These are phyloP conservation scores for Leptographium lundbergii DNA, from an alignment of 2,329 filamentous ascomycete species.

Conservation along the genomic window DNA sequence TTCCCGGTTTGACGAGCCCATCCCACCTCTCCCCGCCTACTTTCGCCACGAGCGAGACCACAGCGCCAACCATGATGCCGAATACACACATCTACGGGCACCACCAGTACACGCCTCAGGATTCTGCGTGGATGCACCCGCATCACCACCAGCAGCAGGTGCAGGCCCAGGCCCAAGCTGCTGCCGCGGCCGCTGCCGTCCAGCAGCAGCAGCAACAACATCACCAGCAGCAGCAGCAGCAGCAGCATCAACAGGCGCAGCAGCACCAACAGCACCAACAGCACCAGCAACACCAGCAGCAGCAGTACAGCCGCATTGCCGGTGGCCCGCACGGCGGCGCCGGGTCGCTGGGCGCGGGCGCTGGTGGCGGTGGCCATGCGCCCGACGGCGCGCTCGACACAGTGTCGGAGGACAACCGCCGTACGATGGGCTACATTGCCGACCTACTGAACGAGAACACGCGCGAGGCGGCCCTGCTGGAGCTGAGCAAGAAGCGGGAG, in stretches of 20 bases:
- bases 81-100: conserved; percentile 54
- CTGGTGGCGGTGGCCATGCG: conserved; percentile 32
- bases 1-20: too few relatives aligned
- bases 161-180: conserved; percentile 18
- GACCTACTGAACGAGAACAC: conserved; percentile 80
- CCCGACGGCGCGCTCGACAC: conserved; percentile 46
- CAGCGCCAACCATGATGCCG: conserved; percentile 38
- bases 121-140: conserved; percentile 56
- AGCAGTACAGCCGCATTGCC: conserved; percentile 64
- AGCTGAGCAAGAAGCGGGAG: conserved; percentile 96
- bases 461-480: conserved; percentile 79
- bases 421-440: conserved; percentile 86
- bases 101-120: conserved; percentile 53
- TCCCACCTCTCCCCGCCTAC: not conserved
- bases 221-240: conserved; percentile 43
- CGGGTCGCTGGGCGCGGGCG: conserved; percentile 19
- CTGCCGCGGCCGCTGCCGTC: conserved; percentile 38
- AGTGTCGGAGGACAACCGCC: conserved; percentile 79
- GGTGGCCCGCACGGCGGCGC: conserved; percentile 25
- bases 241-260: conserved; percentile 48
- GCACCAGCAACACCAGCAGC: conserved; percentile 51
- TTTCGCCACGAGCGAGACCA: not conserved
- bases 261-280: conserved; percentile 46
- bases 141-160: conserved; percentile 44
- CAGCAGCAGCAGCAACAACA: conserved; percentile 33